Conservation (phyloP, 192 early-diverging fungal species). For the Rhizophagus prolifer region DNA sequence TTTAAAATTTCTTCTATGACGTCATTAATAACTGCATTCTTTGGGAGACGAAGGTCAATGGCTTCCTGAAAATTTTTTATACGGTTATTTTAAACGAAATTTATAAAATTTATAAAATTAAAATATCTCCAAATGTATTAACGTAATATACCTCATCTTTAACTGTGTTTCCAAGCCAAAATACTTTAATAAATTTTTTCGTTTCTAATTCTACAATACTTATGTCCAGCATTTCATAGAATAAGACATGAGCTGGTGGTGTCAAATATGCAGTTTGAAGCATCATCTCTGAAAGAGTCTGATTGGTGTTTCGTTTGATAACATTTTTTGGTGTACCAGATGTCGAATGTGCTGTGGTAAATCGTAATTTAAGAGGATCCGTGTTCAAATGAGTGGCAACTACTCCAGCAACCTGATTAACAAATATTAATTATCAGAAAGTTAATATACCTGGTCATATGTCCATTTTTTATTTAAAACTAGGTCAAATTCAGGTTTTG, state of each 20-base stretch:
- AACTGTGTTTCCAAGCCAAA: constrained; percentile 61
- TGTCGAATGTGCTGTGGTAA: constrained; percentile 48
- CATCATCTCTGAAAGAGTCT: constrained; percentile 47
- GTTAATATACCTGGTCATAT: too few species aligned
- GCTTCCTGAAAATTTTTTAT: too few species aligned
- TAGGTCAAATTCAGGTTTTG: constrained; percentile 44
- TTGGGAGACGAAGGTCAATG: constrained; percentile 70
- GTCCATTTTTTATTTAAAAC: constrained; percentile 57
- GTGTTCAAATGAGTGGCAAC: constrained; percentile 64
- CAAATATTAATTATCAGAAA: constrained; percentile 21
- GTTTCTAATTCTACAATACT: constrained; percentile 79
- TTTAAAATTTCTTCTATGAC: constrained; percentile 51
- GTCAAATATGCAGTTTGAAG: constrained; percentile 33
- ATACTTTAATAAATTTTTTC: constrained; percentile 71
- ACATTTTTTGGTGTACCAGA: constrained; percentile 33
- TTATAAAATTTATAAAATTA: too few species aligned
- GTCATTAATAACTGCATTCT: constrained; percentile 51
- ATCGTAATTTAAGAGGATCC: constrained; percentile 74
- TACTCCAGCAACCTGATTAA: constrained; percentile 55
- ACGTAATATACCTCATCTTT: constrained; percentile 58
- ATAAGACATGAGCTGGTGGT: constrained; percentile 49
- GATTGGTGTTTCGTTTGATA: constrained; percentile 34
- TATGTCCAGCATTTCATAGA: constrained; percentile 85
- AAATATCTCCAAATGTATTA: not conserved
- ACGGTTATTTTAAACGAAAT: too few species aligned